Evolutionary conservation across 164 flowering plant species (phyloP).

Genomic region (Umbilicus rupestris): DNA sequence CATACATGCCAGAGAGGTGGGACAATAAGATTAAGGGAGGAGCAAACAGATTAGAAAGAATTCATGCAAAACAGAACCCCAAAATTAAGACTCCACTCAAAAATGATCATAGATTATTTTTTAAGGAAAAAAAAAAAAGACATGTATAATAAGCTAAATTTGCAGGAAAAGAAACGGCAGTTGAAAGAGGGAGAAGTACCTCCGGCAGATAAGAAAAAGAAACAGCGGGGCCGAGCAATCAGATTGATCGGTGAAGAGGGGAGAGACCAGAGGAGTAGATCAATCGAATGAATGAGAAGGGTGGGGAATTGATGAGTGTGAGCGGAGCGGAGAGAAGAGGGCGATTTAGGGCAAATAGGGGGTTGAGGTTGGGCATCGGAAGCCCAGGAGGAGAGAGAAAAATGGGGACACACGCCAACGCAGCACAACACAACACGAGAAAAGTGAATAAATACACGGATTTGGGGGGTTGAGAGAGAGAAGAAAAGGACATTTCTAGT

Average conservation of each 20-base stretch:
- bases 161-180: background rate
- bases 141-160: background rate
- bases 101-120: no score
- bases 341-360: background rate
- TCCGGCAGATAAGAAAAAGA: background rate
- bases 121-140: no score
- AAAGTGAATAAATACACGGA: background rate
- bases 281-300: background rate
- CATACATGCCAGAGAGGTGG: no score
- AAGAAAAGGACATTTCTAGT: slow-evolving; percentile 12
- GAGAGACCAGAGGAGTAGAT: background rate
- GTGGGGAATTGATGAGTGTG: background rate
- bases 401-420: background rate
- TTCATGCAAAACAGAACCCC: no score
- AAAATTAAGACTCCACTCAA: no score
- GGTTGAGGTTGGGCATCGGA: background rate
- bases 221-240: background rate
- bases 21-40: no score
- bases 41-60: no score
- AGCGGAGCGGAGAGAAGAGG: background rate
- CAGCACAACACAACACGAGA: background rate
- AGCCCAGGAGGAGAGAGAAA: slow-evolving; percentile 4
- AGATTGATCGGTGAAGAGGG: slow-evolving; percentile 4
- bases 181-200: background rate
- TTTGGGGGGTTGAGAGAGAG: background rate